phyloP scores from a whole-genome alignment of 768 basidiomycete species.

The Lentinula guzmanii region DNA sequence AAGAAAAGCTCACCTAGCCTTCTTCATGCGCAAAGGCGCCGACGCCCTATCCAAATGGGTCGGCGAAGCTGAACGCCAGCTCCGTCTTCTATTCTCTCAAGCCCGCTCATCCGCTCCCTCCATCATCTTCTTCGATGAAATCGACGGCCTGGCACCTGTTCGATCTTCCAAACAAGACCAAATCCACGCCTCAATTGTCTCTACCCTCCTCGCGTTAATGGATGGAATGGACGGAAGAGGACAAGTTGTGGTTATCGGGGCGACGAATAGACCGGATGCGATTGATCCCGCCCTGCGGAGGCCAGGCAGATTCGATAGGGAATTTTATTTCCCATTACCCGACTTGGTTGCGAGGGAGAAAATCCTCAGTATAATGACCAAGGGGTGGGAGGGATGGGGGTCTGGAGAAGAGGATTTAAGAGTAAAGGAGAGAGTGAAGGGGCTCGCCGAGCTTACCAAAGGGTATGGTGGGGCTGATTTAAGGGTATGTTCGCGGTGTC shows the following conservation, averaged over 20 bases:
- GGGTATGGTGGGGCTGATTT: conserved; percentile 98
- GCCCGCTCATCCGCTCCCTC: conserved; percentile 88
- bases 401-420: not conserved
- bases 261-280: conserved; percentile 96
- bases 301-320: conserved; percentile 94
- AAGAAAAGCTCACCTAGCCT: conserved; percentile 45
- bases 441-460: conserved; percentile 72
- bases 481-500: conserved; percentile 49
- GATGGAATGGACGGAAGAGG: conserved; percentile 99
- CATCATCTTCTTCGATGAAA: conserved; percentile 99
- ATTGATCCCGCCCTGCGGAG: conserved; percentile 92
- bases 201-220: conserved; percentile 93
- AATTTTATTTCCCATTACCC: conserved; percentile 96
- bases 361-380: conserved; percentile 88
- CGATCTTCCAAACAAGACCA: conserved; percentile 99
- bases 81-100: conserved; percentile 93
- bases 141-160: conserved; percentile 96
- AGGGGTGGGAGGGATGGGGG: conserved; percentile 83
- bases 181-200: conserved; percentile 97
- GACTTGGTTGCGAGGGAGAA: conserved; percentile 77
- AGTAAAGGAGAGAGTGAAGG: conserved; percentile 26
- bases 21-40: conserved; percentile 99
- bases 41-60: conserved; percentile 99
- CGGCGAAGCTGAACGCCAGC: conserved; percentile 95
- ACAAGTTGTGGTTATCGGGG: conserved; percentile 96